phyloP scores from a whole-genome alignment of 2,329 filamentous ascomycete species.

The Chaetomiaceae sp. region DNA sequence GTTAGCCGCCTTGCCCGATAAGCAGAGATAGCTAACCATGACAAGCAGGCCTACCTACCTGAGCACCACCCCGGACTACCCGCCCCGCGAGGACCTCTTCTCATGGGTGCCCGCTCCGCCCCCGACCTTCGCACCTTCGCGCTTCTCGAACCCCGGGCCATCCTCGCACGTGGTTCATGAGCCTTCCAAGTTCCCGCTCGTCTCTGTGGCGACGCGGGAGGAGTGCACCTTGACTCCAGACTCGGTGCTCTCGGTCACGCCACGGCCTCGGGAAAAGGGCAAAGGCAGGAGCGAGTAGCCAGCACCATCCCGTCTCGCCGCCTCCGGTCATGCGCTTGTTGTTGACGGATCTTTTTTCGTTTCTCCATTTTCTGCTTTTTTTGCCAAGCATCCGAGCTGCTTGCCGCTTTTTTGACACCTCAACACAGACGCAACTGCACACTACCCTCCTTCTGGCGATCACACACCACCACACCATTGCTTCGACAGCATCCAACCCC shows the following conservation, averaged over 20 bases:
- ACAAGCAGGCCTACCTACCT: constrained; percentile 44
- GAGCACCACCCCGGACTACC: constrained; percentile 42
- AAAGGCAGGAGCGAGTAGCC: constrained; percentile 22
- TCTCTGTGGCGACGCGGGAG: constrained; percentile 32
- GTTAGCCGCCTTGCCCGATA: constrained; percentile 35
- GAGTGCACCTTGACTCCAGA: constrained; percentile 34
- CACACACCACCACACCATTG: constrained; percentile 19
- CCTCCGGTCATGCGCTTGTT: constrained; percentile 13
- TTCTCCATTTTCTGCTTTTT: constrained; percentile 21
- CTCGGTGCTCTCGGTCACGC: constrained; percentile 33
- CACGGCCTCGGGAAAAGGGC: constrained; percentile 33
- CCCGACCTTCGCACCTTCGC: constrained; percentile 38
- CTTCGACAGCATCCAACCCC: constrained; percentile 20
- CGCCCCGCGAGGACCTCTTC: constrained; percentile 40
- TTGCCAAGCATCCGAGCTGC: constrained; percentile 28
- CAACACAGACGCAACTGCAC: constrained; percentile 35
- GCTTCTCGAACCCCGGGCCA: constrained; percentile 41
- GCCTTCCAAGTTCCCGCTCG: constrained; percentile 37
- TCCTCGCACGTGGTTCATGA: constrained; percentile 43
- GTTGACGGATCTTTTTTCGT: background rate
- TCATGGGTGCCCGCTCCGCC: constrained; percentile 35
- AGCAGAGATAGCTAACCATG: constrained; percentile 49
- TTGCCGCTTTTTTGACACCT: constrained; percentile 23
- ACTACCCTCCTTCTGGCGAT: constrained; percentile 29
- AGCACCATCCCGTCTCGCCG: constrained; percentile 19